Percentiles rank a stretch among this genome's conserved stretches.
Conservation (phyloP, 1,284 basidiomycete genomes). For the Stereum hirsutum region DNA sequence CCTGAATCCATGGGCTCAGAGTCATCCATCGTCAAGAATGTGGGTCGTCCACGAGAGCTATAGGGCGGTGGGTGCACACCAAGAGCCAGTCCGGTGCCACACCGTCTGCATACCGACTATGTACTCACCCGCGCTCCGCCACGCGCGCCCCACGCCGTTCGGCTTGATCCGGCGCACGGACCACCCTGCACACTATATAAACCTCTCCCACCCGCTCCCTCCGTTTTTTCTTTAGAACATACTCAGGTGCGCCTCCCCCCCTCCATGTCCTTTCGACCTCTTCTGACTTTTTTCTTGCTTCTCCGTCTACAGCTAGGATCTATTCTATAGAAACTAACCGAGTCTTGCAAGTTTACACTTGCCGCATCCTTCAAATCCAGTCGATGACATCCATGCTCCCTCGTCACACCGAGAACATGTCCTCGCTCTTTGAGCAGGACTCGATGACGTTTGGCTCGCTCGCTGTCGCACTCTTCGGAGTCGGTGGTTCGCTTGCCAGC, state of each 20-base stretch:
- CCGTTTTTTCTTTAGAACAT: slow-evolving; percentile 54
- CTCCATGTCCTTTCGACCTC: too few relatives aligned
- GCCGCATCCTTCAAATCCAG: slow-evolving; percentile 74
- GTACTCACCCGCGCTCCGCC: not conserved
- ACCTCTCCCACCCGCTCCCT: slow-evolving; percentile 5
- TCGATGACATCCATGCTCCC: slow-evolving; percentile 66
- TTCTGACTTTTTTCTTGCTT: too few relatives aligned
- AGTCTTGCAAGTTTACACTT: slow-evolving; percentile 84
- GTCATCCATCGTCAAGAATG: too few relatives aligned
- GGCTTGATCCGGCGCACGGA: slow-evolving; percentile 1
- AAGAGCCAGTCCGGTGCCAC: too few relatives aligned
- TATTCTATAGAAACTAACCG: slow-evolving; percentile 85
- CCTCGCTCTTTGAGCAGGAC: slow-evolving; percentile 23
- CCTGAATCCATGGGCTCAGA: too few relatives aligned
- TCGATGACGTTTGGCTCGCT: slow-evolving; percentile 68
- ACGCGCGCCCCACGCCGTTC: not conserved
- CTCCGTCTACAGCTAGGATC: too few relatives aligned
- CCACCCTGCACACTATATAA: slow-evolving; percentile 29
- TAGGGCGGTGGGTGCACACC: too few relatives aligned
- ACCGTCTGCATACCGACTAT: not conserved
- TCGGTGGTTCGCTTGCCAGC: slow-evolving; percentile 33
- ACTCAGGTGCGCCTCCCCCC: too few relatives aligned
- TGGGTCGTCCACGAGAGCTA: too few relatives aligned
- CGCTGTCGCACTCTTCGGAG: slow-evolving; percentile 26
- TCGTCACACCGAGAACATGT: slow-evolving; percentile 75